A percentile compares a stretch with the other conserved stretches of the same genome.
These are phyloP conservation scores for Fomitopsis betulina DNA, from an alignment of 1,284 basidiomycete species.

Conservation along the genomic window DNA sequence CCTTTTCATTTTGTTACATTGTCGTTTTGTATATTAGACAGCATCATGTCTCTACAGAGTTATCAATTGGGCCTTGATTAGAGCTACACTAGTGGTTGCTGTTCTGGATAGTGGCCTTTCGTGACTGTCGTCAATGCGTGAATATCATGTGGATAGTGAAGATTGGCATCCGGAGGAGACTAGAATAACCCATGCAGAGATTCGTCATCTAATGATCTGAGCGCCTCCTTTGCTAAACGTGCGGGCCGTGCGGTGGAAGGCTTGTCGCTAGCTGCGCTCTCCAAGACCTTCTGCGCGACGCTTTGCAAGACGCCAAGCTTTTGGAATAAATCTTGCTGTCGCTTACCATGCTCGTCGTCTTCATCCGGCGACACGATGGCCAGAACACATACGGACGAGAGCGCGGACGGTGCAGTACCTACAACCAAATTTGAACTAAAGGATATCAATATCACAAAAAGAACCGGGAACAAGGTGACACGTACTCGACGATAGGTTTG, in stretches of 20 bases:
- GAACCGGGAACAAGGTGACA: constrained; percentile 5
- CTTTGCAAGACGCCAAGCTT: constrained; percentile 56
- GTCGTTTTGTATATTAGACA: no score
- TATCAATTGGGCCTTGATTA: neutral
- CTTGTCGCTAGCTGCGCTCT: constrained; percentile 66
- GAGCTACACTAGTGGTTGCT: neutral
- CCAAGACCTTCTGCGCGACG: constrained; percentile 71
- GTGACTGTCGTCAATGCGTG: neutral
- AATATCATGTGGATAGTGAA: neutral
- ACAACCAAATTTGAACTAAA: constrained; percentile 49
- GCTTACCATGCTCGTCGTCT: constrained; percentile 28
- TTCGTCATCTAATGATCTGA: constrained; percentile 42
- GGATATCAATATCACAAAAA: neutral
- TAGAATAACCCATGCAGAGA: constrained; percentile 17
- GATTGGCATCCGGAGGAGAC: neutral
- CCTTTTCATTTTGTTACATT: no score
- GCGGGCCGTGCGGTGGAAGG: constrained; percentile 80
- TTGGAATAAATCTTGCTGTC: constrained; percentile 59
- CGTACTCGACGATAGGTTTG: constrained; percentile 66
- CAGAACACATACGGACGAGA: constrained; percentile 66
- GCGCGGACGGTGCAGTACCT: constrained; percentile 58
- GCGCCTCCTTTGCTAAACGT: constrained; percentile 76
- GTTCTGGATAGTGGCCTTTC: neutral
- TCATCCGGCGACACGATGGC: constrained; percentile 51
- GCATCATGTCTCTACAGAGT: no score